Base-by-base conservation (phyloP, 352 stramenopile genomes). In the Saprolegnia diclina region DNA sequence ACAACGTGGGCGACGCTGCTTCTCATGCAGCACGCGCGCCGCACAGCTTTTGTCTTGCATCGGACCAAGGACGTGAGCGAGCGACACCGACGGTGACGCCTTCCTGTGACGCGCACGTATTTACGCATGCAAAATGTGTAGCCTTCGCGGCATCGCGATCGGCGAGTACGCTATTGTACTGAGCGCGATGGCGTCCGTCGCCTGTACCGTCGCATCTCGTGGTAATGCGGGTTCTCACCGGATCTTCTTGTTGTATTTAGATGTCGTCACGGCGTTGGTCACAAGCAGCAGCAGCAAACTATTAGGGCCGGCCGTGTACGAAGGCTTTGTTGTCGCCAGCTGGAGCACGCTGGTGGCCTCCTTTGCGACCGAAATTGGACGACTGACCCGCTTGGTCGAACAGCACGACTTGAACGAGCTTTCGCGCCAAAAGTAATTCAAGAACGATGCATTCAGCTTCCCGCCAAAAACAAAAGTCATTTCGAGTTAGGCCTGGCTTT, bases 401-500 rank as follows among this genome's bases (percentile, higher is more conserved):
- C n/a, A 65, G 7, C 22, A 71, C 21, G 42, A 64, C 21, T 26
- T 56, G 16, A 1, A 42, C 2, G 16, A 16, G 9, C 45, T 71
- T 13, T 22, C 21, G 44, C 7, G 52, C 16, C 16, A 37, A n/a
- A 69, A 69, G 45, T 53, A 13, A 56, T 65, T n/a, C 45, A 37
- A 4, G 48, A 54, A 29, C 44, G 9, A 46, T 26, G 21, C 9
- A 45, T 18, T 7, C 55, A 61, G 57, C 19, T 14, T 46, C 18
- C 9, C 18, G 13, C 52, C n/a, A 50, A 42, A 14, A 32, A 32
- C 14, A 57, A 26, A 21, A 2, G 40, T 50, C 18, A 11, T 63
- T 26, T 57, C 76, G 76, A 35, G 21, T 44, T 73, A 91, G 5
- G 67, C 77, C 54, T 93, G 85, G 66, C 90, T 75, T 65, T 91